phyloP scores from a whole-genome alignment of 768 basidiomycete genomes.

The Suillus luteus region DNA sequence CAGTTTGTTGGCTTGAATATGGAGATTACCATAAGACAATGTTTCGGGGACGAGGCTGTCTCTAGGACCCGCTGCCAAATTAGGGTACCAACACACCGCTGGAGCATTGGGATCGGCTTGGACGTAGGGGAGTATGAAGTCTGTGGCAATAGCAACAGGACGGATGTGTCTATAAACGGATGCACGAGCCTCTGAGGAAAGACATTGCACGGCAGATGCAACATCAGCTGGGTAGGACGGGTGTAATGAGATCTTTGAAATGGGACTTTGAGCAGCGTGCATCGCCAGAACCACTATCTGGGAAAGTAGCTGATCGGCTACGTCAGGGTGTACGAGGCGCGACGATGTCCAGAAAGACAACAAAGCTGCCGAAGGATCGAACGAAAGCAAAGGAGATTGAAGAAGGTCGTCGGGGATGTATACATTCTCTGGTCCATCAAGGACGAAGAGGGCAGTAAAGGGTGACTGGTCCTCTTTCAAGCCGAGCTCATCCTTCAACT shows the following conservation, averaged over 20 bases:
- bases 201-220: conserved; percentile 21
- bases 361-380: conserved; percentile 12
- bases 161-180: conserved; percentile 21
- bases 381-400: conserved; percentile 14
- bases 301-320: conserved; percentile 20
- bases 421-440: conserved; percentile 9
- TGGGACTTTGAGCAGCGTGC: conserved; percentile 10
- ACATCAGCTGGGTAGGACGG: conserved; percentile 17
- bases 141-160: conserved; percentile 24
- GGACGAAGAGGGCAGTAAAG: conserved; percentile 21
- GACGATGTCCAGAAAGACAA: conserved; percentile 21
- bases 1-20: conserved; percentile 40
- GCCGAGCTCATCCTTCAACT: conserved; percentile 5
- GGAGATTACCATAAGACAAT: conserved; percentile 37
- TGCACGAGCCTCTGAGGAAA: conserved; percentile 14
- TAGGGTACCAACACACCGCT: conserved; percentile 28
- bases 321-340: conserved; percentile 17
- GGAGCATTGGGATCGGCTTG: conserved; percentile 16
- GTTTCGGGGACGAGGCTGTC: conserved; percentile 11
- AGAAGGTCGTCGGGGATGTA: background rate
- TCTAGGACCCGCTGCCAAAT: conserved; percentile 11
- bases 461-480: conserved; percentile 12
- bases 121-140: conserved; percentile 26
- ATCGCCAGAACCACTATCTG: conserved; percentile 19
- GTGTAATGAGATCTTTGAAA: conserved; percentile 15